Evolutionary conservation across 2,329 filamentous ascomycete species (phyloP).

Genomic region (Chlorencoelia australis): DNA sequence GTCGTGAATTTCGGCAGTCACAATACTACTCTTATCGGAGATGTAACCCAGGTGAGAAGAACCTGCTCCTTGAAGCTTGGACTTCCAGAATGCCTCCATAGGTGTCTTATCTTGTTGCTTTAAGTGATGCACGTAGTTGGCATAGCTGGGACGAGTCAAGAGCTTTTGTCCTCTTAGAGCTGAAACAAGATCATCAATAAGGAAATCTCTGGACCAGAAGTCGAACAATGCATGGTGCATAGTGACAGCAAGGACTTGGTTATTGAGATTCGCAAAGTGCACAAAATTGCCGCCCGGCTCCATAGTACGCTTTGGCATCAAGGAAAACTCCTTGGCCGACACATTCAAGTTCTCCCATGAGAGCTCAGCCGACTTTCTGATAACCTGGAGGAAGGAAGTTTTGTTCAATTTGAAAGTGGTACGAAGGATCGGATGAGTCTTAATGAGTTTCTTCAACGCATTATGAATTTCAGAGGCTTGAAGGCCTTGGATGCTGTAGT

Average conservation of each 20-base stretch:
- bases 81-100: not conserved
- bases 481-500: not conserved
- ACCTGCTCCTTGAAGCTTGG: not conserved
- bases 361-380: not conserved
- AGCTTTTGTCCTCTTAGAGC: not conserved
- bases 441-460: not conserved
- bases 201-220: not conserved
- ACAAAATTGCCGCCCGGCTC: not conserved
- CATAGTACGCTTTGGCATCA: not conserved
- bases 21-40: not conserved
- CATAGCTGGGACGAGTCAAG: not conserved
- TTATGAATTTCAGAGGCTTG: not conserved
- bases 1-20: not conserved
- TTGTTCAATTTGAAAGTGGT: not conserved
- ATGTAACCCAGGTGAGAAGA: not conserved
- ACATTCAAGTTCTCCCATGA: not conserved
- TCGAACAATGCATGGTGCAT: slow-evolving; percentile 2
- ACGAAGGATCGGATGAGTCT: not conserved
- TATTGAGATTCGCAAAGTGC: not conserved
- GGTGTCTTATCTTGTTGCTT: not conserved
- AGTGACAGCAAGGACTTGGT: not conserved
- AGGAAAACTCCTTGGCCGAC: not conserved
- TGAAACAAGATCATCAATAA: slow-evolving; percentile 1
- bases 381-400: not conserved
- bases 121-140: not conserved